A percentile compares a stretch with the other conserved stretches of the same genome.
Evolutionary conservation across 1,284 basidiomycete genomes (phyloP).

Genomic region (Tilletiopsis washingtonensis): DNA sequence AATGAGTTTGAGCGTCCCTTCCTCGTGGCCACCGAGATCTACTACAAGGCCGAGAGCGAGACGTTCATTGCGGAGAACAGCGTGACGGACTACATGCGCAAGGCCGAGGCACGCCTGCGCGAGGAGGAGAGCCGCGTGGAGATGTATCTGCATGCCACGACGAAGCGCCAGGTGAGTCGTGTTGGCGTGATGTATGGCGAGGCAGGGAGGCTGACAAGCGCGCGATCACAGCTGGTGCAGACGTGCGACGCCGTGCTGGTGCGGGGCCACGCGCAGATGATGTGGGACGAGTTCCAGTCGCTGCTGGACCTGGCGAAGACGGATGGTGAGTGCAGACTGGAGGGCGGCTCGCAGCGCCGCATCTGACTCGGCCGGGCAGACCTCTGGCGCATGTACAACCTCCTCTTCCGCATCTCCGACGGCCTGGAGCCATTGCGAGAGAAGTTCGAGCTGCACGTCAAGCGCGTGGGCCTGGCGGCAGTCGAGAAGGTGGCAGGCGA

Average conservation of each 20-base stretch:
- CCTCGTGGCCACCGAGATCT: constrained; percentile 76
- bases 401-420: constrained; percentile 78
- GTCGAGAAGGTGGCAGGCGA: constrained; percentile 63
- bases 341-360: neutral
- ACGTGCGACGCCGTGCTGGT: constrained; percentile 91
- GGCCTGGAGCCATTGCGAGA: constrained; percentile 85
- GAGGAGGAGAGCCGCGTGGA: constrained; percentile 96
- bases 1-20: constrained; percentile 85
- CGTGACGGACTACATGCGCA: constrained; percentile 93
- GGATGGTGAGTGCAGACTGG: constrained; percentile 51
- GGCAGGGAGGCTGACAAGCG: neutral
- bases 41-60: constrained; percentile 85
- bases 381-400: constrained; percentile 72
- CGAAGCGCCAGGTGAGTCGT: constrained; percentile 17
- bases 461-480: constrained; percentile 73
- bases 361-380: constrained; percentile 52
- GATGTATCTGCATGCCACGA: constrained; percentile 72
- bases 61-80: constrained; percentile 81
- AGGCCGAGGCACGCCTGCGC: constrained; percentile 80
- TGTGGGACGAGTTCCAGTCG: constrained; percentile 92
- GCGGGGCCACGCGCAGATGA: constrained; percentile 71
- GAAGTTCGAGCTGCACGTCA: constrained; percentile 91
- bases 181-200: neutral
- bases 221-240: constrained; percentile 59
- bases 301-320: constrained; percentile 88